Evolutionary conservation across 768 basidiomycete species (phyloP), one percentile per base, ranked within the genome.

Genomic region (Hydnum rufescens): DNA sequence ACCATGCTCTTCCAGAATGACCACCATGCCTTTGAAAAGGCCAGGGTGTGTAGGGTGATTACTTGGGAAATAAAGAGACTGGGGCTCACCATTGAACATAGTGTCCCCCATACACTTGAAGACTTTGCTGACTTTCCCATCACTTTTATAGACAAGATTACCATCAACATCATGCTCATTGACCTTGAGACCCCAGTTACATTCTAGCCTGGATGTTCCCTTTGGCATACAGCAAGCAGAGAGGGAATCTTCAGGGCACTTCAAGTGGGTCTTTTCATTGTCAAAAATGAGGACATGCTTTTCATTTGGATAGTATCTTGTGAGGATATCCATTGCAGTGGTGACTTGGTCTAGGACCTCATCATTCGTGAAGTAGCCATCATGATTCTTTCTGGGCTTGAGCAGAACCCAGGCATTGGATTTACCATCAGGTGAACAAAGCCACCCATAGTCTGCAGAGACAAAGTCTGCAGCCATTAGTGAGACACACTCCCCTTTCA

Each of bases 141-240:
- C 34, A 39, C 19, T 39, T 39, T 39, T 8, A 19, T 39, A 39
- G n/a, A n/a, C n/a, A n/a, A n/a, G n/a, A n/a, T n/a, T n/a, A n/a
- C n/a, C n/a, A n/a, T n/a, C n/a, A n/a, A n/a, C n/a, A n/a, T n/a
- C n/a, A n/a, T n/a, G n/a, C n/a, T n/a, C n/a, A n/a, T n/a, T n/a
- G n/a, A n/a, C n/a, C n/a, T n/a, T n/a, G n/a, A n/a, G n/a, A n/a
- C n/a, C n/a, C n/a, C n/a, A n/a, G n/a, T n/a, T n/a, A n/a, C n/a
- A n/a, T 19, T 39, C 8, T 8, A 19, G 34, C 8, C 8, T 8
- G 8, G 8, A 16, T 13, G 44, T 8, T 25, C 54, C 46, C 51
- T 67, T 68, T 1, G 66, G 63, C 66, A 70, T 68, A 13, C 62
- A 51, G 2, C 54, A 54, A 0, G 68, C 65, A 8, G 66, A 68